A percentile compares a stretch with the other conserved stretches of the same genome.
phyloP scores from a whole-genome alignment of 768 basidiomycete genomes.

The Lepiota brunneoincarnata region DNA sequence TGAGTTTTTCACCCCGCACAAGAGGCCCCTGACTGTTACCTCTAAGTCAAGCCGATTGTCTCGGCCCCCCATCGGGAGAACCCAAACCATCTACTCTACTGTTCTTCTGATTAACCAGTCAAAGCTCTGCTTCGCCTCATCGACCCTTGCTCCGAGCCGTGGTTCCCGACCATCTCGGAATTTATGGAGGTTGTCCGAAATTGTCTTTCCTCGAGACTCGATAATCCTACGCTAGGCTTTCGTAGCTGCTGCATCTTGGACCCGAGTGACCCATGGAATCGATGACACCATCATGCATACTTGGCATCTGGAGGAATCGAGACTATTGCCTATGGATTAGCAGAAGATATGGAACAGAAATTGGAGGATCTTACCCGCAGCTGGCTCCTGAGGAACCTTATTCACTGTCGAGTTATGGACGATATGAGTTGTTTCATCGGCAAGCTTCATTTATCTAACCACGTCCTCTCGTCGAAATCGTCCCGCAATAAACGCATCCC shows the following conservation, averaged over 20 bases:
- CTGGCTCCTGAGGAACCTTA: conserved; percentile 12
- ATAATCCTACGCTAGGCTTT: conserved; percentile 30
- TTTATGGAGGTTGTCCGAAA: conserved; percentile 25
- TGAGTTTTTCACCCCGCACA: conserved; percentile 12
- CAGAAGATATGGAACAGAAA: not conserved
- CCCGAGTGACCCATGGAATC: no score
- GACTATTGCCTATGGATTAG: conserved; percentile 20
- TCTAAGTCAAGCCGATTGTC: conserved; percentile 28
- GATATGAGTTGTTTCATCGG: not conserved
- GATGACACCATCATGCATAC: conserved; percentile 26
- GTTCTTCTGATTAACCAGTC: conserved; percentile 27
- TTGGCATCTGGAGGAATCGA: conserved; percentile 22
- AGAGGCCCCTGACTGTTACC: conserved; percentile 15
- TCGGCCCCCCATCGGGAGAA: conserved; percentile 20
- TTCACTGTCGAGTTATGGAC: conserved; percentile 16
- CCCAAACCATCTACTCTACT: conserved; percentile 27
- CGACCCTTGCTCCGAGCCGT: conserved; percentile 23
- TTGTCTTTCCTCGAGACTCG: conserved; percentile 28
- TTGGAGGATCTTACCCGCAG: conserved; percentile 9
- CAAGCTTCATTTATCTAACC: not conserved
- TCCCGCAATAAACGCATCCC: not conserved
- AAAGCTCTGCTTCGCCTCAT: conserved; percentile 30
- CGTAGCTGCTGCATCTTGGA: no score
- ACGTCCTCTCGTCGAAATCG: not conserved
- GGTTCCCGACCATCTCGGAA: conserved; percentile 28